Evolutionary conservation across 495 filamentous ascomycete species (phyloP), one percentile per base, ranked within the genome.

Genomic region (Diplogelasinospora grovesii): DNA sequence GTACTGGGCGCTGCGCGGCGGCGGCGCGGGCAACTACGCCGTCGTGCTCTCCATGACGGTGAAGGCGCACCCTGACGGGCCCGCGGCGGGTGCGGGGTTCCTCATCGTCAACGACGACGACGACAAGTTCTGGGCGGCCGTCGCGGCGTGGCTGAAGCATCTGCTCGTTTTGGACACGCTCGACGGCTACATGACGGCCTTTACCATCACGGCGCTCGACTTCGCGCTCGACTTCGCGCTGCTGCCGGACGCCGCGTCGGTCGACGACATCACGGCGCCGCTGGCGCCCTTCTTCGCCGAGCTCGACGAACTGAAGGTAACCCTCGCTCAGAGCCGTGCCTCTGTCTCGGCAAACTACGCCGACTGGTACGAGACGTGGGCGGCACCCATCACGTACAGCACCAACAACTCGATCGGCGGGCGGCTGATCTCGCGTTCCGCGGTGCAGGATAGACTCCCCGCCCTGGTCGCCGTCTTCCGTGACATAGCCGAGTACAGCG

Each of bases 1-100:
- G 0, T 81, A 68, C 54, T 81, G 74, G 75, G 79, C 79, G 6
- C 50, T 82, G 0, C 62, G 58, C 23, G 78, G 77, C 15, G 77
- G 78, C 8, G 78, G 77, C 8, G 66, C 59, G 11, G 71, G 74
- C 15, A 77, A 60, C 11, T 79, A 65, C 35, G 75, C 62, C n/a
- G 65, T 76, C 8, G 73, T 78, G 1, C 46, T 60, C 32, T 66
- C 62, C 14, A 46, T 70, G 50, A 78, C 72, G 0, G 49, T 56
- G 7, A 67, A 64, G 42, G 55, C 61, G 1, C 53, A 71, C 34
- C 33, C 27, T 0, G 56, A 58, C 14, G 44, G 46, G 4, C 29
- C 24, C 14, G 33, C 54, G 2, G 51, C 43, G 4, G 47, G 56
- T 9, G 50, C 38, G 5, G 10, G 8, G 1, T 22, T 60, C 1